These are phyloP conservation scores for Nitzschia sp. DNA, from an alignment of 108 stramenopile genomes.

Conservation along the genomic window DNA sequence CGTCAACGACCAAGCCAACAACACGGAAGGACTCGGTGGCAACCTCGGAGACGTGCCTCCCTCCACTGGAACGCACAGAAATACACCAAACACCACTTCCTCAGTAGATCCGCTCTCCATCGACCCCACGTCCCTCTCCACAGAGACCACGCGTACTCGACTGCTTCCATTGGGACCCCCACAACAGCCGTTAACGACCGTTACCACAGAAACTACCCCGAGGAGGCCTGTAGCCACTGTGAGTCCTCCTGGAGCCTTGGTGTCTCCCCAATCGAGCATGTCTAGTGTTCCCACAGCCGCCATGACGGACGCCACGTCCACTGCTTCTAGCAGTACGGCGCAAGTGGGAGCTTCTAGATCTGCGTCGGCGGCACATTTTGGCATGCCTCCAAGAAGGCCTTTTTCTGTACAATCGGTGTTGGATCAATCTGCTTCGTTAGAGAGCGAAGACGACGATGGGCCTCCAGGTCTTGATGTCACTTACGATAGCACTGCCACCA, in stretches of 20 bases:
- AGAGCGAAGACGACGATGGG: conserved; percentile 44
- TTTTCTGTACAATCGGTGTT: conserved; percentile 34
- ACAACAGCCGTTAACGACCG: conserved; percentile 12
- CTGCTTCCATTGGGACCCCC: conserved; percentile 1
- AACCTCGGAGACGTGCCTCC: neutral
- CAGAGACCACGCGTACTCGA: conserved; percentile 7
- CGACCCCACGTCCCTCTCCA: conserved; percentile 48
- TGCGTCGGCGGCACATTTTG: conserved; percentile 7
- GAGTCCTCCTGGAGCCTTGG: conserved; percentile 6
- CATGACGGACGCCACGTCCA: conserved; percentile 8
- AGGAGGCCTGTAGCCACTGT: neutral
- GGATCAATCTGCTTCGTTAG: conserved; percentile 44
- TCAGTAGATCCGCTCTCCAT: conserved; percentile 63
- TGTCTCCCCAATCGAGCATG: conserved; percentile 9
- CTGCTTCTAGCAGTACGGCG: conserved; percentile 13
- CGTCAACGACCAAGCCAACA: conserved; percentile 8
- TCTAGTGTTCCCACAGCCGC: conserved; percentile 1
- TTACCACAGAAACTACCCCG: neutral
- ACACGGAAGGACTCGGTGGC: conserved; percentile 1
- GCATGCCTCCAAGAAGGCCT: conserved; percentile 24
- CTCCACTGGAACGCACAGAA: conserved; percentile 4
- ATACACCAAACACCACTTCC: conserved; percentile 9
- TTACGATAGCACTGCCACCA: conserved; percentile 34
- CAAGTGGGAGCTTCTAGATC: conserved; percentile 1
- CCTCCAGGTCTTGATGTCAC: conserved; percentile 54